Evolutionary conservation across 2,329 filamentous ascomycete species (phyloP).

Genomic region (Nannizziopsis arthrosporioides): DNA sequence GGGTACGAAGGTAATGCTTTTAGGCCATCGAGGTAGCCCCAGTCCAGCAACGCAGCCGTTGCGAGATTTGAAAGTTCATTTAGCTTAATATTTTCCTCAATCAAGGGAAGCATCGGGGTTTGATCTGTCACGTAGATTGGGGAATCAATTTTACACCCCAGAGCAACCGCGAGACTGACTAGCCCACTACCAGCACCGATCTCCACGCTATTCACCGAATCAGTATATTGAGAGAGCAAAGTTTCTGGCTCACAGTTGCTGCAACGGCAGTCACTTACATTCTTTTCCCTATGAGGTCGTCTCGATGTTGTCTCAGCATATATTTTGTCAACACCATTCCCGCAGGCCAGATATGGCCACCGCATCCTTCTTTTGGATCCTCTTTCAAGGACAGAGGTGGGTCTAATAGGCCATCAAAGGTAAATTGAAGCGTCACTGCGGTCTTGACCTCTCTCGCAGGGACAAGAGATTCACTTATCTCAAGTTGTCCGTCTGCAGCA

Average conservation of each 20-base stretch:
- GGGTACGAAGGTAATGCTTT: slow-evolving; percentile 42
- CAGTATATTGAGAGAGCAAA: not conserved
- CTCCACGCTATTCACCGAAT: slow-evolving; percentile 57
- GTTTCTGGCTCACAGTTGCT: not conserved
- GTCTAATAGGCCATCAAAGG: slow-evolving; percentile 63
- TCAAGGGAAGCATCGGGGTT: slow-evolving; percentile 68
- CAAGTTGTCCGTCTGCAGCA: not conserved
- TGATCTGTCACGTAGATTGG: slow-evolving; percentile 80
- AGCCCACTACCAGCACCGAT: slow-evolving; percentile 85
- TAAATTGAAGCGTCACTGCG: slow-evolving; percentile 41
- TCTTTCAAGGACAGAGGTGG: slow-evolving; percentile 66
- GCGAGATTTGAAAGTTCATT: slow-evolving; percentile 58
- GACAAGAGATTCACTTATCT: slow-evolving; percentile 45
- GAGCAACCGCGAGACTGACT: slow-evolving; percentile 55
- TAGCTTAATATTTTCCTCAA: slow-evolving; percentile 75
- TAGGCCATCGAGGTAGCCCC: slow-evolving; percentile 43
- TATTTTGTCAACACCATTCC: slow-evolving; percentile 82
- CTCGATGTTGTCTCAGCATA: slow-evolving; percentile 60
- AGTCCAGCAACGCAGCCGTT: slow-evolving; percentile 63
- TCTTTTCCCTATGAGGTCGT: slow-evolving; percentile 52
- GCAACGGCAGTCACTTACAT: slow-evolving; percentile 44
- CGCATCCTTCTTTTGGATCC: slow-evolving; percentile 77
- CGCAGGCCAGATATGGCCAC: slow-evolving; percentile 88
- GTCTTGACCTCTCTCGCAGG: slow-evolving; percentile 42
- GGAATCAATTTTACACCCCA: slow-evolving; percentile 42